Conservation (phyloP, 163 green algal species). For the Chlorella variabilis region DNA sequence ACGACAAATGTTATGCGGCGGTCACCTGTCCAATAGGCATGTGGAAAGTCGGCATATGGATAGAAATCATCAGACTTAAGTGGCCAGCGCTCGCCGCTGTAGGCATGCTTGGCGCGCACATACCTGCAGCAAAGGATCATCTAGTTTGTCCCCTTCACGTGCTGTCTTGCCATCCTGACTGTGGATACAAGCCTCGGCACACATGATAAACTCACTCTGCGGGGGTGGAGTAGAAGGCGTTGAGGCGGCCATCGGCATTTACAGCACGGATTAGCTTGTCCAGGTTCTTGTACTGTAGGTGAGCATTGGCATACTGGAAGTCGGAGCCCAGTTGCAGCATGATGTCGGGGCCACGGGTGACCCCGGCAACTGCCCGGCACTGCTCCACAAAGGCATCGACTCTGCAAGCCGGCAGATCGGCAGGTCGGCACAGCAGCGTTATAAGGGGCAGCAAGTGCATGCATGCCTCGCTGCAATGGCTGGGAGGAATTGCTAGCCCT, state of each 20-base stretch:
- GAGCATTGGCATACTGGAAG: constrained; percentile 82
- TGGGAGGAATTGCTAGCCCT: too few relatives aligned
- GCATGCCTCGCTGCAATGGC: too few relatives aligned
- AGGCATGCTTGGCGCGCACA: constrained; percentile 72
- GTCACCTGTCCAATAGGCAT: constrained; percentile 89
- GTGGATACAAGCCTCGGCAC: too few relatives aligned
- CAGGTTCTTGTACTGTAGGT: constrained; percentile 81
- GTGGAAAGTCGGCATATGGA: constrained; percentile 83
- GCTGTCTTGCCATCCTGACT: too few relatives aligned
- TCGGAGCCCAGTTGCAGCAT: constrained; percentile 87
- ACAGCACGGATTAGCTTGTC: constrained; percentile 86
- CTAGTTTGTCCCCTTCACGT: too few relatives aligned
- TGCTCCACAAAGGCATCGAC: constrained; percentile 77
- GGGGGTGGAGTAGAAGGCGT: constrained; percentile 90
- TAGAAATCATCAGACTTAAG: constrained; percentile 92
- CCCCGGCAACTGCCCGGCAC: constrained; percentile 41
- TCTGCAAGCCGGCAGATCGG: background rate
- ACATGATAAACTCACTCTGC: constrained; percentile 28
- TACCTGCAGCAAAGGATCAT: constrained; percentile 53
- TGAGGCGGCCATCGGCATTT: constrained; percentile 73
- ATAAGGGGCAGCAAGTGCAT: background rate
- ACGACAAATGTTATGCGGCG: background rate
- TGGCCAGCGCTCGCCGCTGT: constrained; percentile 72
- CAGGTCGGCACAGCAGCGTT: background rate
- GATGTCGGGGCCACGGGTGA: constrained; percentile 67